Conservation (phyloP, 345 rosid genomes). For the Cardamine chenopodiifolia region DNA sequence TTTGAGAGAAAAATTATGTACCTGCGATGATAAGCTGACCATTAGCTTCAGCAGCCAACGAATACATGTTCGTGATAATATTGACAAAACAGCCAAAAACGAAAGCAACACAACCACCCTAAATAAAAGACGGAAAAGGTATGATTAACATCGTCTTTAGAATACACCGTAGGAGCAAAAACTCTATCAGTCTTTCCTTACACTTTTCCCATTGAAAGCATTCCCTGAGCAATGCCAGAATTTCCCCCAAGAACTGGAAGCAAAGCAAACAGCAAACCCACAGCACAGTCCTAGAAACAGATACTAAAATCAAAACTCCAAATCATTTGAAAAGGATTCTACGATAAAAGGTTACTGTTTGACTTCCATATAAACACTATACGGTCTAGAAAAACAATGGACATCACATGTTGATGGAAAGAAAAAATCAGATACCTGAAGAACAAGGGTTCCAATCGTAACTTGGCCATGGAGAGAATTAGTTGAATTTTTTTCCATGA, state of each 20-base stretch:
- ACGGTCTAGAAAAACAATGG: conserved; percentile 2
- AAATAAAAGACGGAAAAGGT: conserved; percentile 20
- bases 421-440: conserved; percentile 64
- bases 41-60: conserved; percentile 86
- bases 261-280: conserved; percentile 89
- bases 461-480: conserved; percentile 86
- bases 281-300: conserved; percentile 78
- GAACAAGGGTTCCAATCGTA: conserved; percentile 81
- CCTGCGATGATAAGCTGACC: conserved; percentile 89
- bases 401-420: conserved; percentile 20
- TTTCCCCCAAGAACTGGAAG: conserved; percentile 92
- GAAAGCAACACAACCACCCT: conserved; percentile 73
- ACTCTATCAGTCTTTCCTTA: conserved; percentile 41
- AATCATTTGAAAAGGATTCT: conserved; percentile 15
- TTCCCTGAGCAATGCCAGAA: conserved; percentile 78
- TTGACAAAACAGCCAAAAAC: conserved; percentile 68
- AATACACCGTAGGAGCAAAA: conserved; percentile 4
- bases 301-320: conserved; percentile 28
- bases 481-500: conserved; percentile 79
- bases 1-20: conserved; percentile 30
- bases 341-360: background rate
- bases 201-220: conserved; percentile 82
- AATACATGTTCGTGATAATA: conserved; percentile 72
- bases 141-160: conserved; percentile 9
- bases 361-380: background rate